Conservation (phyloP, 495 filamentous ascomycete species). For the Niebla homalea region DNA sequence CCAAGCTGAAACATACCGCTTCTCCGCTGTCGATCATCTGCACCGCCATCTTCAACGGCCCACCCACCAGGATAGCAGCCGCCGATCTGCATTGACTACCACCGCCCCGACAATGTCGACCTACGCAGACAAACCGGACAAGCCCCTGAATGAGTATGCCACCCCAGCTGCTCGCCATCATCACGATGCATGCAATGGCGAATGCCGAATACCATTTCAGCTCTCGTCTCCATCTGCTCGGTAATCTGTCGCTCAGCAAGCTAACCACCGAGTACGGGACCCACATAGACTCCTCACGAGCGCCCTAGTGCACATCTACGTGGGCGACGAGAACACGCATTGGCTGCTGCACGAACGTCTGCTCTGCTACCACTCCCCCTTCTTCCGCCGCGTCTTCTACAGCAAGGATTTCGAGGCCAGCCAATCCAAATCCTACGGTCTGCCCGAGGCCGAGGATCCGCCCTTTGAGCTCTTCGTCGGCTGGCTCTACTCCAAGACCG, state of each 20-base stretch:
- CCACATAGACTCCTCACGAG: constrained; percentile 29
- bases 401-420: constrained; percentile 15
- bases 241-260: not conserved
- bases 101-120: constrained; percentile 3
- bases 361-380: constrained; percentile 34
- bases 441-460: constrained; percentile 32
- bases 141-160: constrained; percentile 18
- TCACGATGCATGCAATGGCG: no score
- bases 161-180: not conserved
- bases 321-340: constrained; percentile 31
- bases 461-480: constrained; percentile 34
- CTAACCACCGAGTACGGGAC: not conserved
- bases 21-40: no score
- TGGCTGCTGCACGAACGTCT: constrained; percentile 39
- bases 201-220: no score
- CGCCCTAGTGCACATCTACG: constrained; percentile 36
- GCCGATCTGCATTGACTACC: no score
- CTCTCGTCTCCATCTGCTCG: not conserved
- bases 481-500: constrained; percentile 31
- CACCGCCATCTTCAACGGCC: no score
- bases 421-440: constrained; percentile 23
- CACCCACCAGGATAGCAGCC: no score
- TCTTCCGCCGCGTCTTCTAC: constrained; percentile 36
- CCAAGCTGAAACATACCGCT: no score
- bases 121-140: constrained; percentile 9